These are phyloP conservation scores for Vaccinium macrocarpon DNA, from an alignment of 148 eudicot species.

Conservation along the genomic window DNA sequence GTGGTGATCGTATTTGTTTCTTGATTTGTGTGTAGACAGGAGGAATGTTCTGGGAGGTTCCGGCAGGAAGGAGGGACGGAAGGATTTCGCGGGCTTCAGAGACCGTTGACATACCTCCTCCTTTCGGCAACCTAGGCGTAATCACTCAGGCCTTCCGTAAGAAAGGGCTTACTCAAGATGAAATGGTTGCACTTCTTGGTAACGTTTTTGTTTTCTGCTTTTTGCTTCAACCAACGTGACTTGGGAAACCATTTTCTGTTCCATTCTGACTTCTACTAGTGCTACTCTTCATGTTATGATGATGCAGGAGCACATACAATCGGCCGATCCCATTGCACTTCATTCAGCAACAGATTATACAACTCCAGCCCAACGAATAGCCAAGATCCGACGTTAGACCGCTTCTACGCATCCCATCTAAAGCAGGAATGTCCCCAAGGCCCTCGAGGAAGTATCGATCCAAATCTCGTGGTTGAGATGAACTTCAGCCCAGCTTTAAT, in stretches of 20 bases:
- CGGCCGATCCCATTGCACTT: slow-evolving; percentile 39
- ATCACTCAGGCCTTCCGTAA: slow-evolving; percentile 28
- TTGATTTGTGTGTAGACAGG: slow-evolving; percentile 17
- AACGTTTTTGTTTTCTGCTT: not conserved
- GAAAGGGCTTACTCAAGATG: slow-evolving; percentile 38
- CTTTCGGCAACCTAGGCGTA: slow-evolving; percentile 25
- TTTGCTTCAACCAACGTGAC: not conserved
- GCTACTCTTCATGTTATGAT: not conserved
- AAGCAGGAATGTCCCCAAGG: slow-evolving; percentile 30
- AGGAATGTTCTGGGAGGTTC: slow-evolving; percentile 37
- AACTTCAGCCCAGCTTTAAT: slow-evolving; percentile 13
- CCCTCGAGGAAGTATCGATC: not conserved
- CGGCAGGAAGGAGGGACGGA: slow-evolving; percentile 48
- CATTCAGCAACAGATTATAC: slow-evolving; percentile 33
- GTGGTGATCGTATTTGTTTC: not conserved
- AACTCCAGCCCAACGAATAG: slow-evolving; percentile 13
- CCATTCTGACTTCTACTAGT: not conserved
- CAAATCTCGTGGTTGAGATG: slow-evolving; percentile 20
- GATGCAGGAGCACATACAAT: slow-evolving; percentile 31
- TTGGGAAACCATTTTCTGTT: not conserved
- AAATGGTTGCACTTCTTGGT: slow-evolving; percentile 44
- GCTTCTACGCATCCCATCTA: slow-evolving; percentile 20
- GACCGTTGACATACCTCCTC: slow-evolving; percentile 36
- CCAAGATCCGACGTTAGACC: slow-evolving; percentile 31
- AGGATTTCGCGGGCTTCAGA: slow-evolving; percentile 38